phyloP scores from a whole-genome alignment of 345 rosid genomes.

The Eucalyptus lansdowneana region DNA sequence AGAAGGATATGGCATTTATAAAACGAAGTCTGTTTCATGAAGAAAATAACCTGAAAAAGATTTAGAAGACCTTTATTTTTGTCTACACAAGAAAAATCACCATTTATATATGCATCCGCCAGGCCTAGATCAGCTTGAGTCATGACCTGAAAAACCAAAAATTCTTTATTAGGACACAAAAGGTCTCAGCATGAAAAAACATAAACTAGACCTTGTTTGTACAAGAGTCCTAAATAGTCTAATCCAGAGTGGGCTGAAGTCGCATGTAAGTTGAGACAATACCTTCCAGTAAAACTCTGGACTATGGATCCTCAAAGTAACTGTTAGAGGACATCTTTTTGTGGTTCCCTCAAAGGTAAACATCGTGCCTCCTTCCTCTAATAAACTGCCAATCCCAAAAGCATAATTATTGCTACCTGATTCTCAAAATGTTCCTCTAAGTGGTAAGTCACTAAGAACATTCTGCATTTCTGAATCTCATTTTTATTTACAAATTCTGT shows the following conservation, averaged over 20 bases:
- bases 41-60: constrained; percentile 44
- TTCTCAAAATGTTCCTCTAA: not conserved
- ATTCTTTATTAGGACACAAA: not conserved
- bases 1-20: not conserved
- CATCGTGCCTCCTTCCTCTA: constrained; percentile 72
- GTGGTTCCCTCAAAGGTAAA: constrained; percentile 30
- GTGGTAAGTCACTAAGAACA: not conserved
- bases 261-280: not conserved
- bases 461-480: not conserved
- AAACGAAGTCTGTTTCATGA: not conserved
- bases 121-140: constrained; percentile 91
- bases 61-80: constrained; percentile 66
- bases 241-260: not conserved
- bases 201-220: not conserved
- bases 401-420: not conserved
- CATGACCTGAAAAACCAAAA: constrained; percentile 36
- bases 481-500: not conserved
- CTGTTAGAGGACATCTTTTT: constrained; percentile 28
- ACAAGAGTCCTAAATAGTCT: not conserved
- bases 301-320: constrained; percentile 51
- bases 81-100: constrained; percentile 67
- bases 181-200: not conserved
- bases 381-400: constrained; percentile 13
- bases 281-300: constrained; percentile 96
- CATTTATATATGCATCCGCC: constrained; percentile 76